Evolutionary conservation across 2,329 filamentous ascomycete species (phyloP), one percentile per base, ranked within the genome.

Genomic region (Graphilbum fragrans): DNA sequence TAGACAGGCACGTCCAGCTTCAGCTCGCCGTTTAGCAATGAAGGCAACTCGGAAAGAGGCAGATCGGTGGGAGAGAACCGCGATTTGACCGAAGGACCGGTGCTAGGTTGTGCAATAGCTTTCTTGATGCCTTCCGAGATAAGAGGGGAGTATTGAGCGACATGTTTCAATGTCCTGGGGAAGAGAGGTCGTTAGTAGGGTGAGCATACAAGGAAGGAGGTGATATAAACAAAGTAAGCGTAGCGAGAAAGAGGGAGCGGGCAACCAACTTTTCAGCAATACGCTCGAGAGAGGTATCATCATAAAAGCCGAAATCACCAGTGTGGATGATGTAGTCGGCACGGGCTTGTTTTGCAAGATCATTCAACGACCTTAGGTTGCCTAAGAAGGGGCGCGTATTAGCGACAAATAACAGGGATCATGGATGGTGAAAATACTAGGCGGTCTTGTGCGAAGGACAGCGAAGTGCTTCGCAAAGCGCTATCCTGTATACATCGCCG

Each of bases 311-410:
- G 60, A 98, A 98, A 62, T 98, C 92, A 62, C 92, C 92, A 18
- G 92, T 98, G 65, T 98, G 92, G 56, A 98, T 87, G 63, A 98
- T 94, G 67, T 95, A 87, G 65, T 95, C 87, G 54, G 92, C 92
- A 59, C 84, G 84, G 48, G 92, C 90, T 59, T 92, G 84, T 64
- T 86, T 93, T 50, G 92, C 92, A 47, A 98, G 81, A 47, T 96
- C 88, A 66, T 98, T 98, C 55, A 98, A 71, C 51, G 92, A 95
- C 65, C 82, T 80, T 52, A 98, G 70, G 62, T 96, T 95, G 63
- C 92, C 92, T 98, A 52, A 34, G n/a, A 9, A 39, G 42, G 7
- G 20, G 27, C 31, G 36, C 4, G 17, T 12, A 21, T 29, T 31
- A 29, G 16, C 18, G 27, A 35, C 10, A 19, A 37, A 37, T 8